Evolutionary conservation across 768 basidiomycete genomes (phyloP).

Genomic region (Mrakia blollopis): DNA sequence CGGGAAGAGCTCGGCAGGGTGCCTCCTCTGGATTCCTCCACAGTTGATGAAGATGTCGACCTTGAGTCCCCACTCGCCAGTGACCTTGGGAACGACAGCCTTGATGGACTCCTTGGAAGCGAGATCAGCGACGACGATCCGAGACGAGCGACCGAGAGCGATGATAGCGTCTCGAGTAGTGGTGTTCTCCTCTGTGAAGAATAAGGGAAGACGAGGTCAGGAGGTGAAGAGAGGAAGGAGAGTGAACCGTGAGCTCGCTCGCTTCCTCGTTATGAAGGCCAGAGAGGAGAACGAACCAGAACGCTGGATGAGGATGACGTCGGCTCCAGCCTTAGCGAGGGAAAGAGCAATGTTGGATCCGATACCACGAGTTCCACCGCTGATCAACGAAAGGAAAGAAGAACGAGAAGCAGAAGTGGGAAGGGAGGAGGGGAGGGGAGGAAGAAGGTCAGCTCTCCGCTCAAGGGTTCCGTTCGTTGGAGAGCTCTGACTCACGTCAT

Average conservation of each 20-base stretch:
- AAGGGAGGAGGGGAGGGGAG: not conserved
- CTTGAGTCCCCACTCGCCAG: constrained; percentile 46
- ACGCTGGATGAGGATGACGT: constrained; percentile 44
- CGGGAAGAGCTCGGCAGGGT: constrained; percentile 58
- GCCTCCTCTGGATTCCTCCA: constrained; percentile 54
- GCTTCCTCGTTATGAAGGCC: too few species aligned
- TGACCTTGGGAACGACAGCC: constrained; percentile 49
- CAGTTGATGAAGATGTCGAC: constrained; percentile 68
- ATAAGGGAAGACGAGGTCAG: not conserved
- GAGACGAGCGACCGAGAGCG: constrained; percentile 41
- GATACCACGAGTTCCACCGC: constrained; percentile 45
- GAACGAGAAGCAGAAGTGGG: constrained; percentile 38
- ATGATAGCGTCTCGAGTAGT: constrained; percentile 44
- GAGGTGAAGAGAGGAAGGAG: not conserved
- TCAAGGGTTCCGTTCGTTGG: not conserved
- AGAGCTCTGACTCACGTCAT: constrained; percentile 52
- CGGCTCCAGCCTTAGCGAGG: constrained; percentile 48
- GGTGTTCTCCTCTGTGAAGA: constrained; percentile 37
- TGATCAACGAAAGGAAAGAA: constrained; percentile 45
- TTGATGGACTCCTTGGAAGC: constrained; percentile 52
- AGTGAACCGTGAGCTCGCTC: not conserved
- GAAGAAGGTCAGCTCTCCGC: constrained; percentile 4
- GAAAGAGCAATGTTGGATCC: constrained; percentile 45
- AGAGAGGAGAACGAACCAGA: constrained; percentile 18
- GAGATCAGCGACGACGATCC: constrained; percentile 58